These are phyloP conservation scores for Kalanchoe fedtschenkoi DNA, from an alignment of 164 flowering plant species.

Conservation along the genomic window DNA sequence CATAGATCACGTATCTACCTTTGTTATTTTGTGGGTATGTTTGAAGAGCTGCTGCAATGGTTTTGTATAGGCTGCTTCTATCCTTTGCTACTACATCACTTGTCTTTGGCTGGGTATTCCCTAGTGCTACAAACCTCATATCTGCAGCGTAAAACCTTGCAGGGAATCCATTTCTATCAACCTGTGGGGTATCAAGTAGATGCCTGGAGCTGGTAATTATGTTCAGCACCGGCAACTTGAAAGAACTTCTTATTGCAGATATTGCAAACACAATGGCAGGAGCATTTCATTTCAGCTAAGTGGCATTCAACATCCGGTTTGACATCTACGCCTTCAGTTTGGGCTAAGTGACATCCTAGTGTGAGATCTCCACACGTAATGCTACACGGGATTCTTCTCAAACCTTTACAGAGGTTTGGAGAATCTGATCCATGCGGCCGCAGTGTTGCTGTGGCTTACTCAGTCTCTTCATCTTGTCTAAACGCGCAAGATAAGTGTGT, in stretches of 20 bases:
- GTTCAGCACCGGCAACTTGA: constrained; percentile 3
- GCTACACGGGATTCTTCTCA: too few species aligned
- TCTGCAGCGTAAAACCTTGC: constrained; percentile 26
- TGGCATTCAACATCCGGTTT: constrained; percentile 23
- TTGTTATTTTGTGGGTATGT: constrained; percentile 24
- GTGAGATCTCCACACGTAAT: constrained; percentile 39
- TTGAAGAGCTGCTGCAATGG: constrained; percentile 38
- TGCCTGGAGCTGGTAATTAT: constrained; percentile 8
- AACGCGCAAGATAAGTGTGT: too few species aligned
- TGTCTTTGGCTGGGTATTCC: constrained; percentile 14
- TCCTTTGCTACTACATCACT: constrained; percentile 52
- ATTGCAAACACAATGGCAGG: constrained; percentile 34
- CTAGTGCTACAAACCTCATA: constrained; percentile 24
- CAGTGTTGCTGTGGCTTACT: too few species aligned
- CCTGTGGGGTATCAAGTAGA: constrained; percentile 15
- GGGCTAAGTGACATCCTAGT: constrained; percentile 25
- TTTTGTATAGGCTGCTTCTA: constrained; percentile 40
- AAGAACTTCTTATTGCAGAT: constrained; percentile 15
- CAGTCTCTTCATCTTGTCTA: too few species aligned
- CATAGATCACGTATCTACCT: constrained; percentile 37
- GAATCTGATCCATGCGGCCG: too few species aligned
- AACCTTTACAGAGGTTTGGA: too few species aligned
- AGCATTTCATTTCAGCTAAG: constrained; percentile 33
- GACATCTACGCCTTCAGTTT: constrained; percentile 20
- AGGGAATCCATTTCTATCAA: constrained; percentile 20